phyloP scores from a whole-genome alignment of 2,329 filamentous ascomycete species.

The Verticillium isaacii region DNA sequence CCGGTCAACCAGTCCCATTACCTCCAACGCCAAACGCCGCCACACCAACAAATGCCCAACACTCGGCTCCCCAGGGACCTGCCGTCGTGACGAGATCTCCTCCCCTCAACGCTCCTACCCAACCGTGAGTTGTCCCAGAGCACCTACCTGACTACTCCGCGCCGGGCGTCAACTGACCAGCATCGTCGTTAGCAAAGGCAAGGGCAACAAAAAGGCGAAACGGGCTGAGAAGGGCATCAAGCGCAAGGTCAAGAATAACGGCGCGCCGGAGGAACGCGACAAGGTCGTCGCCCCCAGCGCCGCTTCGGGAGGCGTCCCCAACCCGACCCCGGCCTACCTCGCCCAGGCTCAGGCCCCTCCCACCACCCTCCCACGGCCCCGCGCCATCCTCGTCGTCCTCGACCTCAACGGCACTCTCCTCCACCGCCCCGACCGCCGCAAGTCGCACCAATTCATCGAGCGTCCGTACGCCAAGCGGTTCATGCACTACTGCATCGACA shows the following conservation, averaged over 20 bases:
- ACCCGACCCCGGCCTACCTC: conserved; percentile 59
- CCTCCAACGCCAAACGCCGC: neutral
- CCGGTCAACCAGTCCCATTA: neutral
- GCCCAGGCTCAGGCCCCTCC: conserved; percentile 41
- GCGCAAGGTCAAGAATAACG: neutral
- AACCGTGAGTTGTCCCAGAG: neutral
- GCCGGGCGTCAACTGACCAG: neutral
- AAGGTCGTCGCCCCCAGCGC: conserved; percentile 22
- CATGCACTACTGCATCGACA: conserved; percentile 66
- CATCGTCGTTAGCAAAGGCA: neutral
- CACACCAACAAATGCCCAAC: neutral
- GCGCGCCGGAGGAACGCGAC: conserved; percentile 5
- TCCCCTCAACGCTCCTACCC: neutral
- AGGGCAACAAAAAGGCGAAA: neutral
- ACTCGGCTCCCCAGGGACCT: neutral
- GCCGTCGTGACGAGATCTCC: neutral
- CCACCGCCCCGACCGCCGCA: conserved; percentile 53
- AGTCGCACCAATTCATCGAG: conserved; percentile 48
- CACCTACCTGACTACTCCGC: neutral
- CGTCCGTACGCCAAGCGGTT: conserved; percentile 68
- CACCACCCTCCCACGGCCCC: conserved; percentile 36
- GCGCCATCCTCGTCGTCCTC: conserved; percentile 73
- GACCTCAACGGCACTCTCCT: conserved; percentile 93
- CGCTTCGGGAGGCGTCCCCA: conserved; percentile 54
- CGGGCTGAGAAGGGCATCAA: neutral